Evolutionary conservation across 202 grass and related monocot genomes (phyloP), one percentile per base, ranked within the genome.

Genomic region (Elaeis oleifera): DNA sequence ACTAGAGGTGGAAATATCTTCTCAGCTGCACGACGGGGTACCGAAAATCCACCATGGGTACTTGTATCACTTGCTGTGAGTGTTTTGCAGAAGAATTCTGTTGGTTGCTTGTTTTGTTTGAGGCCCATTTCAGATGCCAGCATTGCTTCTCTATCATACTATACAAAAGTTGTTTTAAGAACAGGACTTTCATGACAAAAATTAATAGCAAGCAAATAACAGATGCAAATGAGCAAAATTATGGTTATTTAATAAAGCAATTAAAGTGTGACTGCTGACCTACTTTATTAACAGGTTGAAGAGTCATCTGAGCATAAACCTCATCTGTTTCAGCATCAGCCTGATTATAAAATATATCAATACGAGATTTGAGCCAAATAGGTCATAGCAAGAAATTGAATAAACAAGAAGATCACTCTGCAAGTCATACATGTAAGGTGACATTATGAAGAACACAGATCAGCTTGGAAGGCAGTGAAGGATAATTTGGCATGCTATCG

Each of bases 1-100:
- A 99, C 94, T 69, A 99, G 79, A 51, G 85, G 94, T 71, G 94
- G 94, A 86, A 99, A 99, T 74, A 99, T 99, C 80, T 99, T 99
- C 67, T 99, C 94, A 0, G 94, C 94, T 18, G 94, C 75, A 73
- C 94, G 88, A 8, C 94, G 94, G 28, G 94, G 94, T 49, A 99
- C 94, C 5, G 94, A 99, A 73, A 99, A 99, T 22, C 94, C 94
- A 29, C 88, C 94, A 66, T 99, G 94, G 20, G 94, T 92, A 64
- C 94, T 97, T 19, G 92, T 97, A 65, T 97, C 92, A 2, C 92
- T 97, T 16, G 88, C 88, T 1, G 88, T 99, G 66, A 99, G 73
- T 6, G 78, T 99, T 87, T 99, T 99, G 72, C 85, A 99, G 44
- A 99, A 99, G 70, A 99, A 99, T 23, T 99, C 94, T 1, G 73